phyloP scores from a whole-genome alignment of 441 rosid genomes.

The Cnidoscolus chayamansa region DNA sequence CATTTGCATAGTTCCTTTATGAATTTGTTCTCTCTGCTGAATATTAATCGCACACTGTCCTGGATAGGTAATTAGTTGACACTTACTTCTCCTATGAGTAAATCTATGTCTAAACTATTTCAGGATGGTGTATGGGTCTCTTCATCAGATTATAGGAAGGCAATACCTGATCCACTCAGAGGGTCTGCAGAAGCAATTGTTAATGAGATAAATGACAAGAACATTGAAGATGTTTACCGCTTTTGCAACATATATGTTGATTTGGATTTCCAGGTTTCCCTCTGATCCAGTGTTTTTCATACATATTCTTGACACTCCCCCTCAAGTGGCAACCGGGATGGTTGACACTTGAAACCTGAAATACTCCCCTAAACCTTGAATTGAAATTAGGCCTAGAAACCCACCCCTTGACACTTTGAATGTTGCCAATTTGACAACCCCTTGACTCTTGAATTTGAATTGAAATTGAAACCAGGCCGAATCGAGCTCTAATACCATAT shows the following conservation, averaged over 20 bases:
- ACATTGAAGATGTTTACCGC: conserved; percentile 70
- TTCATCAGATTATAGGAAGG: conserved; percentile 61
- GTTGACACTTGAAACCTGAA: too few relatives aligned
- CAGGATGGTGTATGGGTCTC: conserved; percentile 83
- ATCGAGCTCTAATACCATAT: too few relatives aligned
- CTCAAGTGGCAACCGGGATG: background rate
- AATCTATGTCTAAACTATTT: conserved; percentile 20
- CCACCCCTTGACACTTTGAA: too few relatives aligned
- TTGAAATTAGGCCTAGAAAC: too few relatives aligned
- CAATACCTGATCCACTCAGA: conserved; percentile 82
- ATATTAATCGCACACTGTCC: background rate
- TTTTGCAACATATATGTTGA: conserved; percentile 81
- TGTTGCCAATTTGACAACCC: too few relatives aligned
- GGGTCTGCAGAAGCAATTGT: conserved; percentile 64
- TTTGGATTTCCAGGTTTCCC: conserved; percentile 72
- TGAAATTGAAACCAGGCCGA: too few relatives aligned
- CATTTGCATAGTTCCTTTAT: conserved; percentile 10
- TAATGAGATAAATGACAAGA: conserved; percentile 64
- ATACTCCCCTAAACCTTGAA: too few relatives aligned
- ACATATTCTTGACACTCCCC: background rate
- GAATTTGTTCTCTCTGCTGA: conserved; percentile 2
- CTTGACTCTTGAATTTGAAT: too few relatives aligned
- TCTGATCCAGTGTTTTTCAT: conserved; percentile 14
- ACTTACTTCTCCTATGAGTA: conserved; percentile 12
- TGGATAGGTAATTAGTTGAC: background rate